Evolutionary conservation across 768 basidiomycete genomes (phyloP), one percentile per base, ranked within the genome.

Genomic region (Hygrocybe punicea): DNA sequence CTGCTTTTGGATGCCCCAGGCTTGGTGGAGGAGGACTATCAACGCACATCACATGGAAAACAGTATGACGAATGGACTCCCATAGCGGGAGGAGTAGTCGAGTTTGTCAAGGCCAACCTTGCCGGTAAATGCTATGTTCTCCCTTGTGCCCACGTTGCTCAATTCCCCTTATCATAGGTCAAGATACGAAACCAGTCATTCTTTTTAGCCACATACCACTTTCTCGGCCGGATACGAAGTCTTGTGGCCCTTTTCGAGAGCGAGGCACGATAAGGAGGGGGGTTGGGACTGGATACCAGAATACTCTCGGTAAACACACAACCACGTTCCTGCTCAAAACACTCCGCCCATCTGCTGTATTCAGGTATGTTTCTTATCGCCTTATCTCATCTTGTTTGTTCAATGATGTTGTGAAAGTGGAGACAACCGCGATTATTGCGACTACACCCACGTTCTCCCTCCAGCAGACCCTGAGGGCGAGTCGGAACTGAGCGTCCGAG

Each of bases 381-480:
- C 58, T 47, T 23, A 36, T 56, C 34, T 57, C 42, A 40, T 56
- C 47, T 69, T 88, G 90, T 14, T 83, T 85, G 59, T 84, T 37
- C 53, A 47, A 58, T 42, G 13, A 23, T 17, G 34, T 6, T 45
- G 16, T 49, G 45, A 45, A 19, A 93, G 91, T 62, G 96, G 92
- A 4, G 94, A 98, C 69, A 94, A 98, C 65, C 95, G 96, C 68
- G 96, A 98, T 65, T 93, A 95, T 62, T 98, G 96, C 71, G 91
- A 91, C 74, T 84, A 85, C 65, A 76, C 54, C 11, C 84, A 87
- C 72, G 60, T 67, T 69, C 53, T 60, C 59, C 54, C 50, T 47
- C 54, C 85, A 13, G 80, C 53, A 58, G 58, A n/a, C 58, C 58
- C 35, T 62, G 58, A 34, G 80, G 53, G 86, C 87, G 54, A 86